Base-by-base conservation (phyloP, 176 grass and related monocot species). In the Aegilops umbellulata region DNA sequence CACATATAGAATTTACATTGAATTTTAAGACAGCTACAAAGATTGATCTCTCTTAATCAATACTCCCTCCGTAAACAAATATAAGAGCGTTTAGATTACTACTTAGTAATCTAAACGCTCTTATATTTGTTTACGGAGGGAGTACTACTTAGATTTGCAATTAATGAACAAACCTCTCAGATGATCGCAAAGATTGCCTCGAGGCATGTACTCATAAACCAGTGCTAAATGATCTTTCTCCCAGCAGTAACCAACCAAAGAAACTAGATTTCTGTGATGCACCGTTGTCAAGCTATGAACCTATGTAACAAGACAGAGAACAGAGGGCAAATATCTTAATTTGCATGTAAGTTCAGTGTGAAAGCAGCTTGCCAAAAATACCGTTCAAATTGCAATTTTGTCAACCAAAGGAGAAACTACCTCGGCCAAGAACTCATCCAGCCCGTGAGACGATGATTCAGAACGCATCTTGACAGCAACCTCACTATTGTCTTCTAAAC, bases 391-490 rank as follows among this genome's bases (percentile, higher is more conserved):
- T 76, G 3, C 0, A 55, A 30, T 22, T 76, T 57, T 55, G 10
- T 22, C 46, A 32, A 55, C 17, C 8, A 16, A 57, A 4, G 29
- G 69, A 7, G 17, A 8, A 39, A 87, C 0, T 77, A 91, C 89
- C 90, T 92, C 90, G 7, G 86, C 70, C 16, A 92, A 47, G 42
- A 91, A 86, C 19, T 85, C 63, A 27, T 78, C 62, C 5, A 81
- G 58, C 4, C 82, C 86, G 17, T 47, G 71, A 1, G 57, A 72
- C 2, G 86, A 82, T 78, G 76, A 65, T 53, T 86, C 53, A 19
- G 86, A 85, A 0, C 58, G 86, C 65, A 73, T 78, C 82, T 92
- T 92, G 14, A 92, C 78, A 88, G 86, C 86, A 68, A 88, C 83
- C 23, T 88, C 78, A 8, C 71, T 79, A 6, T 0, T 3, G 1